Base-by-base conservation (phyloP, 1,284 basidiomycete genomes). In the Pseudozyma sp. region DNA sequence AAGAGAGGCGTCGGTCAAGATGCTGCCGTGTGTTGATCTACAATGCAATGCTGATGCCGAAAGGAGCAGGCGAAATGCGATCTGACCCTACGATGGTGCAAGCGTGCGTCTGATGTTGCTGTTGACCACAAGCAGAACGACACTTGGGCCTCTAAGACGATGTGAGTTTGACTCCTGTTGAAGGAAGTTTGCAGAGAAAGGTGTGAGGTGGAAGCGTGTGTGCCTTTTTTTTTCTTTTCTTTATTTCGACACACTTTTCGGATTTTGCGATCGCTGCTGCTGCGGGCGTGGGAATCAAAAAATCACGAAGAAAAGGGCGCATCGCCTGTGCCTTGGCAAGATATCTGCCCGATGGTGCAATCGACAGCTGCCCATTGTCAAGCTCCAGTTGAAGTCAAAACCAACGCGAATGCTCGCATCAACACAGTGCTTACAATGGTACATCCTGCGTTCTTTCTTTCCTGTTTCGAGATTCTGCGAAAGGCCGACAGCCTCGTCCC, bases 311-410 rank as follows among this genome's bases (percentile, higher is more conserved):
- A 34, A 31, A 7, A 3, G 14, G 43, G 52, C 52, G 14, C n/a
- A 43, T 50, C 25, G 42, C 13, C 51, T 52, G 50, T 50, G 59
- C 45, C 56, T 65, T 65, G 18, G 56, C 62, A 59, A 65, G 45
- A 58, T 35, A 16, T 31, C 9, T 31, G 11, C 11, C 40, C 31
- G 47, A 65, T 65, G 62, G 56, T 52, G 50, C 55, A 51, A 65
- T 65, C 62, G 62, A 40, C 9, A 25, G 31, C 51, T n/a, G 39
- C 34, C 44, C 39, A 19, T 13, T 14, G 16, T 56, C n/a, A 36
- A 31, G 12, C 16, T 39, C 40, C 38, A 25, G 19, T 25, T 19
- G 19, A 25, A 40, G 16, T 14, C 11, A 25, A 14, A 14, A 19
- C 13, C 51, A 31, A 40, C 39, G 2, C 39, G 39, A 12, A 40